Evolutionary conservation across 768 basidiomycete species (phyloP).

Genomic region (Panaeolus cyanescens): DNA sequence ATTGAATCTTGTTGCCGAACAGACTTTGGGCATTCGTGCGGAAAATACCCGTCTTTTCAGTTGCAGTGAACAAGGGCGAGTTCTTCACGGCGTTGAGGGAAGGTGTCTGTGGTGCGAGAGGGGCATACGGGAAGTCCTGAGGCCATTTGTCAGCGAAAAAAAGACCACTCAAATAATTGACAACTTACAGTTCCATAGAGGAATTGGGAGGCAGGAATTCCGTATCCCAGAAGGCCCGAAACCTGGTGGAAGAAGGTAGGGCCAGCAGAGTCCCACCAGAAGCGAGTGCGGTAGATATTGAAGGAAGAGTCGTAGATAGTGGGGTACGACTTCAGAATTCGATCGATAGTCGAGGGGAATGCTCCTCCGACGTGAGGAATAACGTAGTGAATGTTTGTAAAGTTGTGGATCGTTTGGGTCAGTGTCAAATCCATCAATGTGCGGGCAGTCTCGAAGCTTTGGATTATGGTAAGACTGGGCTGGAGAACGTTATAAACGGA

Average conservation of each 20-base stretch:
- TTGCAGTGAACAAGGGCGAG: conserved; percentile 20
- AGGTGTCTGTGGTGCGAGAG: conserved; percentile 19
- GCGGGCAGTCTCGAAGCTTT: conserved; percentile 14
- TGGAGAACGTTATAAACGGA: neutral
- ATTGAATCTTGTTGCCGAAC: conserved; percentile 17
- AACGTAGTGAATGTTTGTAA: conserved; percentile 35
- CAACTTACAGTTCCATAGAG: conserved; percentile 35
- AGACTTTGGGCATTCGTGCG: conserved; percentile 16
- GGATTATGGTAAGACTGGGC: neutral
- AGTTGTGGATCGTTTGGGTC: conserved; percentile 22
- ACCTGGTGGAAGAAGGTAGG: conserved; percentile 38
- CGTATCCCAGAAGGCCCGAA: conserved; percentile 30
- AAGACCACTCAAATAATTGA: neutral
- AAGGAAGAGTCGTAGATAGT: conserved; percentile 34
- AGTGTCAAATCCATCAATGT: conserved; percentile 29
- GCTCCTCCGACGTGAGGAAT: conserved; percentile 38
- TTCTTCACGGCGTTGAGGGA: conserved; percentile 19
- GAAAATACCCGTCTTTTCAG: conserved; percentile 21
- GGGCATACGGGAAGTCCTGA: conserved; percentile 32
- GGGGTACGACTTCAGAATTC: conserved; percentile 31
- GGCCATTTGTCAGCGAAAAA: neutral
- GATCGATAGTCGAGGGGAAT: conserved; percentile 35
- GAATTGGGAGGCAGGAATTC: conserved; percentile 31
- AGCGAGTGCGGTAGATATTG: conserved; percentile 31
- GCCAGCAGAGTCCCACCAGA: conserved; percentile 41